Evolutionary conservation across 1,284 basidiomycete species (phyloP).

Genomic region (Ustilago trichophora): DNA sequence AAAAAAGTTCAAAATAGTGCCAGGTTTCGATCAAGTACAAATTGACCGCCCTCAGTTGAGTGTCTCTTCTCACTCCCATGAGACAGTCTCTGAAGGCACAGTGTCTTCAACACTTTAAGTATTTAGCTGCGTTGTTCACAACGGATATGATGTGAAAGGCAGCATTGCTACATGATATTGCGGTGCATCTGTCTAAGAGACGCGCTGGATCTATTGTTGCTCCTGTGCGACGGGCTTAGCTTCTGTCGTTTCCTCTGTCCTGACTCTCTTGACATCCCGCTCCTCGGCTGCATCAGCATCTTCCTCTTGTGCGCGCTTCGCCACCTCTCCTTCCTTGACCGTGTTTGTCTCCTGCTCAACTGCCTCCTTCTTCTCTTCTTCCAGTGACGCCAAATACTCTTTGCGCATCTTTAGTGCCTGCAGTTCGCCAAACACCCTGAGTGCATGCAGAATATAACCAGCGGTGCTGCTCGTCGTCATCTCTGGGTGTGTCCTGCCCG

Average conservation of each 20-base stretch:
- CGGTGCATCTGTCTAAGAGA: too few species aligned
- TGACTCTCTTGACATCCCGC: slow-evolving; percentile 21
- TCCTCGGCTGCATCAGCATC: slow-evolving; percentile 2
- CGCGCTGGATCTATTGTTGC: neutral
- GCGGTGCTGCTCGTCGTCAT: slow-evolving; percentile 91
- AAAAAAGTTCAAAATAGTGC: too few species aligned
- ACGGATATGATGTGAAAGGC: too few species aligned
- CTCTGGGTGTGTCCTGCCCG: slow-evolving; percentile 92
- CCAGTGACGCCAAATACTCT: slow-evolving; percentile 6
- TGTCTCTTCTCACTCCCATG: too few species aligned
- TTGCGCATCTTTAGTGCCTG: slow-evolving; percentile 32
- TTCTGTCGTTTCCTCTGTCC: slow-evolving; percentile 5
- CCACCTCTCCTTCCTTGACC: neutral
- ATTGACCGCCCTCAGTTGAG: too few species aligned
- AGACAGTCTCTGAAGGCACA: too few species aligned
- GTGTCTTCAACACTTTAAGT: too few species aligned
- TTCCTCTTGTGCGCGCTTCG: slow-evolving; percentile 13
- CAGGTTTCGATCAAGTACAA: too few species aligned
- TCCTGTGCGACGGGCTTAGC: slow-evolving; percentile 1
- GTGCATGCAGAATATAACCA: slow-evolving; percentile 84
- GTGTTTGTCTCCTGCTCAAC: neutral
- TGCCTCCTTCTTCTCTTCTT: neutral
- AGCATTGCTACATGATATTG: too few species aligned
- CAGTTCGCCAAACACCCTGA: slow-evolving; percentile 72
- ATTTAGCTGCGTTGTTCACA: too few species aligned